Conservation (phyloP, 2,329 filamentous ascomycete genomes). For the Tolypocladium paradoxum region DNA sequence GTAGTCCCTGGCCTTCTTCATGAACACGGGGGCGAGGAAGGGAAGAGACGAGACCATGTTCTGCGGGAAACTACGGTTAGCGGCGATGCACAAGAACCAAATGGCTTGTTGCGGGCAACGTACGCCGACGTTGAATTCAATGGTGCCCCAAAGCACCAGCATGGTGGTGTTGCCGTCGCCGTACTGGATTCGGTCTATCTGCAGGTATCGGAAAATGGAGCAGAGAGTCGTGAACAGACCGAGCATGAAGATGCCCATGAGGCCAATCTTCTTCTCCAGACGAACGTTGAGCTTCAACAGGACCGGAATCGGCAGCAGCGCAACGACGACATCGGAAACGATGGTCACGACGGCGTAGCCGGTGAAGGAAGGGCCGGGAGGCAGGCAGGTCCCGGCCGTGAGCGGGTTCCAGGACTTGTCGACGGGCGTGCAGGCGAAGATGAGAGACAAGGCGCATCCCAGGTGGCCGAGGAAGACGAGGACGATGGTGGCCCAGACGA, state of each 20-base stretch:
- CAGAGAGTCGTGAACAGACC: constrained; percentile 45
- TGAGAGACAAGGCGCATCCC: constrained; percentile 34
- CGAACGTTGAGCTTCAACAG: constrained; percentile 37
- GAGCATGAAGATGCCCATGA: constrained; percentile 39
- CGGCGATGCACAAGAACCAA: background rate
- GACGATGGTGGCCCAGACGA: constrained; percentile 33
- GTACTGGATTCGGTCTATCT: constrained; percentile 37
- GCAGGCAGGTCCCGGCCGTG: constrained; percentile 30
- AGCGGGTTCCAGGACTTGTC: constrained; percentile 34
- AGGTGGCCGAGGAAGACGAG: constrained; percentile 35
- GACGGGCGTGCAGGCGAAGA: constrained; percentile 39
- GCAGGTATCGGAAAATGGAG: constrained; percentile 39
- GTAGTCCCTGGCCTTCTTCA: constrained; percentile 31
- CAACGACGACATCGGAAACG: constrained; percentile 37
- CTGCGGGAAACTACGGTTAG: constrained; percentile 11
- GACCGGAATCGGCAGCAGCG: constrained; percentile 38
- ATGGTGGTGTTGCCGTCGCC: constrained; percentile 45
- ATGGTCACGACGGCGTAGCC: constrained; percentile 41
- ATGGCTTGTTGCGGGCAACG: constrained; percentile 8
- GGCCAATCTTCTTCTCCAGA: constrained; percentile 35
- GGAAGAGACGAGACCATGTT: constrained; percentile 36
- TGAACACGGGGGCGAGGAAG: constrained; percentile 31
- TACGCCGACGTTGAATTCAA: constrained; percentile 48
- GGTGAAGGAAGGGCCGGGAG: constrained; percentile 37
- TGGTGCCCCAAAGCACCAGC: constrained; percentile 44